These are phyloP conservation scores for Termitomyces sp. DNA, from an alignment of 768 basidiomycete genomes.

Conservation along the genomic window DNA sequence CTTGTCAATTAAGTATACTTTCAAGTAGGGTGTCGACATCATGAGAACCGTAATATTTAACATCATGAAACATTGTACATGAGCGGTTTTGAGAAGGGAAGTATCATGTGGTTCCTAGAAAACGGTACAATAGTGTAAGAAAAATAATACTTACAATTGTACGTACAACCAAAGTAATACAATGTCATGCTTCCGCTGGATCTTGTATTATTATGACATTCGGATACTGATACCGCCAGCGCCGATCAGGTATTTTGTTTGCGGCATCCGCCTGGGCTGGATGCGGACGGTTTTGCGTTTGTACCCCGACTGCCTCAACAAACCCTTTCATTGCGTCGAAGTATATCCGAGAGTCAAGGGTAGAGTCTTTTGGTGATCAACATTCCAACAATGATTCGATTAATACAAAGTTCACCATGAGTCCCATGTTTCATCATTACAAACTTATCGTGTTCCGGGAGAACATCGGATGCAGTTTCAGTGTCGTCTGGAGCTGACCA, in stretches of 20 bases:
- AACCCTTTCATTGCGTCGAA: neutral
- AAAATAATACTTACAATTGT: neutral
- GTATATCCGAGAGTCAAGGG: neutral
- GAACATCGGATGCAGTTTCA: slow-evolving; percentile 25
- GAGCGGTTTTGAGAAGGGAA: neutral
- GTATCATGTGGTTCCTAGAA: no score
- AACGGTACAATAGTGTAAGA: neutral
- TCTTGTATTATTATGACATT: neutral
- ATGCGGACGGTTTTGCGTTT: neutral
- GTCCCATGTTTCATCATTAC: slow-evolving; percentile 33
- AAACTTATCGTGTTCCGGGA: slow-evolving; percentile 19
- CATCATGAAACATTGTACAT: neutral
- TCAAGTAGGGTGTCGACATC: no score
- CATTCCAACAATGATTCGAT: neutral
- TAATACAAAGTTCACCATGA: slow-evolving; percentile 32
- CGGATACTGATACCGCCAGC: slow-evolving; percentile 6
- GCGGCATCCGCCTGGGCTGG: neutral
- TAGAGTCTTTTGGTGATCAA: slow-evolving; percentile 1
- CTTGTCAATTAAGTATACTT: no score
- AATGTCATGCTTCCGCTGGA: neutral
- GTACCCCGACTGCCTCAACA: neutral
- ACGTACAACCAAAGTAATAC: neutral
- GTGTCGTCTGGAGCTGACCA: slow-evolving; percentile 14
- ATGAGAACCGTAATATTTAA: neutral
- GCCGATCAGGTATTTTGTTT: neutral